Percentiles rank a stretch among this genome's conserved stretches.
Evolutionary conservation across 31 red algal genomes (phyloP).

Genomic region (Odonthalia washingtoniensis): DNA sequence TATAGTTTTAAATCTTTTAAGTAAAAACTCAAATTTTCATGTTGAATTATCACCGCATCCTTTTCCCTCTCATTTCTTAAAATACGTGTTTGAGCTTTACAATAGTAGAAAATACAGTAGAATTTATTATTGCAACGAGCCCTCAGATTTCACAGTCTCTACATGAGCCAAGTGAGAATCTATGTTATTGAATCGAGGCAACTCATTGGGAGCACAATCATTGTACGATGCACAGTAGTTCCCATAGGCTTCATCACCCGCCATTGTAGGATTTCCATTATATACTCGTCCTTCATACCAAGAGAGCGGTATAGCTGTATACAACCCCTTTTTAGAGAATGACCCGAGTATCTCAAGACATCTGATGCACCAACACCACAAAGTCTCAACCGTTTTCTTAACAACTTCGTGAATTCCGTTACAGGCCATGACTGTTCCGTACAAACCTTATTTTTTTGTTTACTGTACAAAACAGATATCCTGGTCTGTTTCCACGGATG

Average conservation of each 20-base stretch:
- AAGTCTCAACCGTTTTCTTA: neutral
- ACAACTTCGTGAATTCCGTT: neutral
- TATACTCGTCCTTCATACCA: constrained; percentile 11
- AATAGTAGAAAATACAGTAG: too few relatives aligned
- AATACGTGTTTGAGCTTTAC: too few relatives aligned
- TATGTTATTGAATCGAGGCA: constrained; percentile 15
- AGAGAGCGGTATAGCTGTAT: constrained; percentile 45
- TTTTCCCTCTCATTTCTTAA: too few relatives aligned
- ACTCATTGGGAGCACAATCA: constrained; percentile 23
- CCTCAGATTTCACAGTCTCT: constrained; percentile 6
- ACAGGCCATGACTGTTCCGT: neutral
- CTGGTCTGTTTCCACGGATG: constrained; percentile 21
- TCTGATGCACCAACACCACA: constrained; percentile 9
- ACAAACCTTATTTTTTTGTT: neutral
- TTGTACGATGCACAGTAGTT: constrained; percentile 50
- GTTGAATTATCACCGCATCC: too few relatives aligned
- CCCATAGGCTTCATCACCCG: neutral
- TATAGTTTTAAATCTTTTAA: too few relatives aligned
- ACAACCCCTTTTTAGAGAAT: constrained; percentile 42
- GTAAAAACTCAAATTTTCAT: too few relatives aligned
- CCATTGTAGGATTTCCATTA: constrained; percentile 47
- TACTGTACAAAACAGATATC: constrained; percentile 48
- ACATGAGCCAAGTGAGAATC: constrained; percentile 1
- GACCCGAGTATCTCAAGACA: neutral
- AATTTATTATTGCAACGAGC: too few relatives aligned